Evolutionary conservation across 106 monocot species (phyloP), one percentile per base, ranked within the genome.

Genomic region (Allium sativum): DNA sequence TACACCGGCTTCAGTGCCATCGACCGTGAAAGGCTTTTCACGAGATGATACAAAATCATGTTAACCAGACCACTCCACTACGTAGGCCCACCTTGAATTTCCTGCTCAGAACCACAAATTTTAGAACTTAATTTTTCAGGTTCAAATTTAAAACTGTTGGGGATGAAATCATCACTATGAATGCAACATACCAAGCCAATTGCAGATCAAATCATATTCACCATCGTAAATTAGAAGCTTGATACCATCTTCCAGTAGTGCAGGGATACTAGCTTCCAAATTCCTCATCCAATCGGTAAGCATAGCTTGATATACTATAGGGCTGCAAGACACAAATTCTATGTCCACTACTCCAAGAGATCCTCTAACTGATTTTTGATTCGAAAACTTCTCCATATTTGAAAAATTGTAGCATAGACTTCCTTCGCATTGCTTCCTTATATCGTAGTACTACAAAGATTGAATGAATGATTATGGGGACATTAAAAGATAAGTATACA

Each of bases 241-340:
- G 66, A 96, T 76, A 42, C 82, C 91, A 76, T 91, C 87, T 62
- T 96, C 96, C 53, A 96, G 79, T 50, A 96, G 87, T 11, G 79
- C 68, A 56, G 96, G 96, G 65, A 96, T 91, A 19, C 91, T 87
- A 2, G 82, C 87, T 82, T 96, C 96, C 66, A 96, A 59, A 54
- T 96, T 88, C 67, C 87, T 79, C 96, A 98, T 98, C 96, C 96
- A 98, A 65, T 98, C 95, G 9, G 65, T 82, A n/a, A 96, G 72
- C 90, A 96, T 79, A 8, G 90, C 95, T 58, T 87, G 63, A 45
- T 90, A 82, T 40, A 96, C 95, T 5, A 75, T 72, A 1, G 91
- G 73, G 58, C 87, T 98, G 43, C 96, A 98, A 0, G 96, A 91
- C 11, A 98, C 87, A 64, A 98, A 98, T 42, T 91, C 72, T 15